phyloP scores from a whole-genome alignment of 305 asterid genomes.

The Salvia sclarea region DNA sequence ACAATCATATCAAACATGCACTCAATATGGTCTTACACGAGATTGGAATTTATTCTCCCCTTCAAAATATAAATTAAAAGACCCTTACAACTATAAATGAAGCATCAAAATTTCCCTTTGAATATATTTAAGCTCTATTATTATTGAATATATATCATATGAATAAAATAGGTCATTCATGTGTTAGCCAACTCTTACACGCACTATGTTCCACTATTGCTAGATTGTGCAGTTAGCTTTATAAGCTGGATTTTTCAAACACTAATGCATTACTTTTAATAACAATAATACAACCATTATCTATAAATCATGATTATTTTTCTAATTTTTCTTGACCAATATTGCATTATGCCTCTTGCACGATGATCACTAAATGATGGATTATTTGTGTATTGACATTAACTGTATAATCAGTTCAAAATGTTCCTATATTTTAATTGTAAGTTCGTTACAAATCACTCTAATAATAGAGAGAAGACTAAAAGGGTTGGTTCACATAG shows the following conservation, averaged over 20 bases:
- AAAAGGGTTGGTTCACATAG: no score
- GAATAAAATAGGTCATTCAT: conserved; percentile 8
- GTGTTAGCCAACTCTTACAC: conserved; percentile 41
- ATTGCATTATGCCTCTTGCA: conserved; percentile 8
- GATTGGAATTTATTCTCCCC: no score
- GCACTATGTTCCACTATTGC: conserved; percentile 2
- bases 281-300: neutral
- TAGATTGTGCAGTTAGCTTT: conserved; percentile 6
- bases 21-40: neutral
- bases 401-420: neutral
- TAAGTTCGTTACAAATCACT: neutral
- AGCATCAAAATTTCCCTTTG: neutral
- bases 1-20: no score
- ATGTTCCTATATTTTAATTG: neutral
- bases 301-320: conserved; percentile 7
- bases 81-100: no score
- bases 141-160: neutral
- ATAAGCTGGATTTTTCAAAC: neutral
- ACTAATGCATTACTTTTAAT: neutral
- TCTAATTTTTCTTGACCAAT: neutral
- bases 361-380: conserved; percentile 8
- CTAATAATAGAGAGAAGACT: neutral
- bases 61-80: no score
- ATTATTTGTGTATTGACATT: neutral
- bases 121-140: neutral